Evolutionary conservation across 2,329 filamentous ascomycete genomes (phyloP).

Genomic region (Botrytis medusae): DNA sequence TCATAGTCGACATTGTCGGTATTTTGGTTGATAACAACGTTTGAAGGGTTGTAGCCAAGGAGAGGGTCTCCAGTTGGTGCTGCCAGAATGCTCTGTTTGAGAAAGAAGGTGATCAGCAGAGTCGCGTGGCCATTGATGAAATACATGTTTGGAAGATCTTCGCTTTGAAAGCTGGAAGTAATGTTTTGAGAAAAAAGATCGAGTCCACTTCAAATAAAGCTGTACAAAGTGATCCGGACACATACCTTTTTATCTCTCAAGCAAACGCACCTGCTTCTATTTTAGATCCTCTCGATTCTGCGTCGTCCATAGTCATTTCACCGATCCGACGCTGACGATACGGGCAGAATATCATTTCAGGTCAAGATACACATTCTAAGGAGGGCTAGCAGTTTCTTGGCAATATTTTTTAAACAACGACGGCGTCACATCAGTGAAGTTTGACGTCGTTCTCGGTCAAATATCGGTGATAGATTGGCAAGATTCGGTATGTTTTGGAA

Average conservation of each 20-base stretch:
- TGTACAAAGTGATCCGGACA: background rate
- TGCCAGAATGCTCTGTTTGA: constrained; percentile 20
- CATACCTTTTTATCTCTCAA: background rate
- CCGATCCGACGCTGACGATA: background rate
- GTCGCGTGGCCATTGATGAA: background rate
- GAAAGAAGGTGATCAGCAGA: constrained; percentile 18
- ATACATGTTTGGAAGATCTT: background rate
- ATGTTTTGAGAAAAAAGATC: background rate
- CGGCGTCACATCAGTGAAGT: background rate
- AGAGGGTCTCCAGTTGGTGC: constrained; percentile 39
- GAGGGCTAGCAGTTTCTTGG: constrained; percentile 1
- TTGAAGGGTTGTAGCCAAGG: constrained; percentile 44
- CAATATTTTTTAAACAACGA: background rate
- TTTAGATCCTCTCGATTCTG: background rate
- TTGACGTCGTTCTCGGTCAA: background rate
- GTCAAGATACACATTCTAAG: background rate
- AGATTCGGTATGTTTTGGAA: background rate
- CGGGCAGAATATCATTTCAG: background rate
- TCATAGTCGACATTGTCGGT: constrained; percentile 43
- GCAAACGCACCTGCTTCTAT: background rate
- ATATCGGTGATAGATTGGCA: constrained; percentile 12
- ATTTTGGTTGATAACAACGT: constrained; percentile 41
- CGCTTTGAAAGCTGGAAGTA: background rate
- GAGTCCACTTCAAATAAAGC: background rate
- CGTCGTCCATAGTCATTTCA: background rate